phyloP scores from a whole-genome alignment of 768 basidiomycete species.

The Boletus bicolor region DNA sequence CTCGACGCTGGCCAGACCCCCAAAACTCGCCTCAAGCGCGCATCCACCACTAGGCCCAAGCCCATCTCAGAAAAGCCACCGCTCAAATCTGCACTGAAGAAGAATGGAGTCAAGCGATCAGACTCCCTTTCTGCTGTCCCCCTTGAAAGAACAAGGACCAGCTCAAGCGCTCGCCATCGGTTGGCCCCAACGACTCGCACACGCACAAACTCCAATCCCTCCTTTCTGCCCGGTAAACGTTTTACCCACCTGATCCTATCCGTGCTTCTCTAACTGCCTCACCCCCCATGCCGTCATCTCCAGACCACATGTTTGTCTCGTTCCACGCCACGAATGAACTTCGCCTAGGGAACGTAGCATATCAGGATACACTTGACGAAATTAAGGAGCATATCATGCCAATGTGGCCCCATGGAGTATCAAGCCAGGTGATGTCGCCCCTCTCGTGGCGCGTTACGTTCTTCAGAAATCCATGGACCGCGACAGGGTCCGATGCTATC shows the following conservation, averaged over 20 bases:
- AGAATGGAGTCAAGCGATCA: slow-evolving; percentile 31
- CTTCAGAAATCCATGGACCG: slow-evolving; percentile 64
- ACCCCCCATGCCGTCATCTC: slow-evolving; percentile 17
- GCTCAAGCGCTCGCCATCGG: slow-evolving; percentile 35
- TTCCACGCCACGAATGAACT: slow-evolving; percentile 66
- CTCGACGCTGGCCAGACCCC: slow-evolving; percentile 19
- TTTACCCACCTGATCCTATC: slow-evolving; percentile 1
- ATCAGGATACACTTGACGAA: slow-evolving; percentile 58
- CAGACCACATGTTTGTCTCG: slow-evolving; percentile 73
- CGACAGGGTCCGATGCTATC: slow-evolving; percentile 49
- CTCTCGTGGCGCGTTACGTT: slow-evolving; percentile 61
- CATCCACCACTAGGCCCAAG: slow-evolving; percentile 27
- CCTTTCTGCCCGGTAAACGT: slow-evolving; percentile 30
- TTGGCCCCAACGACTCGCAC: slow-evolving; percentile 32
- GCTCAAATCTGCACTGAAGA: slow-evolving; percentile 61
- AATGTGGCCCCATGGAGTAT: slow-evolving; percentile 67
- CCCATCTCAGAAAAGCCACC: slow-evolving; percentile 32
- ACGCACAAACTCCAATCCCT: slow-evolving; percentile 36
- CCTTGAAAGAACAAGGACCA: slow-evolving; percentile 41
- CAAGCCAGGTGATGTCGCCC: slow-evolving; percentile 37
- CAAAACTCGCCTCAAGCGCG: slow-evolving; percentile 36
- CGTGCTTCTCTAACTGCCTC: slow-evolving; percentile 21
- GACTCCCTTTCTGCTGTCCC: slow-evolving; percentile 24
- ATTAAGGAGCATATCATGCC: slow-evolving; percentile 54
- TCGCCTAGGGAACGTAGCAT: slow-evolving; percentile 40